phyloP scores from a whole-genome alignment of 2,329 filamentous ascomycete genomes.

The Apiospora sp. region DNA sequence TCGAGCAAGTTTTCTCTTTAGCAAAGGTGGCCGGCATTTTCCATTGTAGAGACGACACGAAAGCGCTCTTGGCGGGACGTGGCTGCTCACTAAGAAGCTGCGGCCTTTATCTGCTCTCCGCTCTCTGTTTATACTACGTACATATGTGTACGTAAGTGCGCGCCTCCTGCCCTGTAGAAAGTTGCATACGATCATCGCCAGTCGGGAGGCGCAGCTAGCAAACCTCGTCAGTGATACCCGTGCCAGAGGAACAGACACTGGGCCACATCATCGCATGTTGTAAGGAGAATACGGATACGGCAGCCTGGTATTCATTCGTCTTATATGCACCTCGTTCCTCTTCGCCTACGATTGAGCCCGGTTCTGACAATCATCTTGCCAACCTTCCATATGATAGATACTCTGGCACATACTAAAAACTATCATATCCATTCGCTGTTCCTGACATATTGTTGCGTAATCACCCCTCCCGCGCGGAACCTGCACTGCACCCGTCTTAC shows the following conservation, averaged over 20 bases:
- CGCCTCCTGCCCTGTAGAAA: neutral
- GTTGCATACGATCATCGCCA: neutral
- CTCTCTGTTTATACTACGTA: constrained; percentile 5
- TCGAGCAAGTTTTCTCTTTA: no score
- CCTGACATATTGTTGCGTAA: constrained; percentile 18
- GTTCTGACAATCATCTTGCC: neutral
- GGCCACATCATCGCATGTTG: constrained; percentile 12
- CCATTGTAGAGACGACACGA: neutral
- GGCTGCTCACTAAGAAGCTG: neutral
- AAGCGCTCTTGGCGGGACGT: neutral
- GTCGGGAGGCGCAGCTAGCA: constrained; percentile 2
- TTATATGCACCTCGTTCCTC: neutral
- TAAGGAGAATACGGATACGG: constrained; percentile 2
- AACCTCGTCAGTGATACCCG: neutral
- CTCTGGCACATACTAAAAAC: neutral
- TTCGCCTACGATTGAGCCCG: no score
- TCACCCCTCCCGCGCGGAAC: neutral
- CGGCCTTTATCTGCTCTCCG: neutral
- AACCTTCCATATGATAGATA: neutral
- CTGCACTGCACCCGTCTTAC: neutral
- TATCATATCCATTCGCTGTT: neutral
- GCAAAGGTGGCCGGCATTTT: neutral
- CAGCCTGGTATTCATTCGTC: neutral
- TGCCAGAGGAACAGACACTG: neutral
- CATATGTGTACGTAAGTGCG: constrained; percentile 15